Evolutionary conservation across 2,329 filamentous ascomycete species (phyloP), one percentile per base, ranked within the genome.

Genomic region (Aureobasidium sp.): DNA sequence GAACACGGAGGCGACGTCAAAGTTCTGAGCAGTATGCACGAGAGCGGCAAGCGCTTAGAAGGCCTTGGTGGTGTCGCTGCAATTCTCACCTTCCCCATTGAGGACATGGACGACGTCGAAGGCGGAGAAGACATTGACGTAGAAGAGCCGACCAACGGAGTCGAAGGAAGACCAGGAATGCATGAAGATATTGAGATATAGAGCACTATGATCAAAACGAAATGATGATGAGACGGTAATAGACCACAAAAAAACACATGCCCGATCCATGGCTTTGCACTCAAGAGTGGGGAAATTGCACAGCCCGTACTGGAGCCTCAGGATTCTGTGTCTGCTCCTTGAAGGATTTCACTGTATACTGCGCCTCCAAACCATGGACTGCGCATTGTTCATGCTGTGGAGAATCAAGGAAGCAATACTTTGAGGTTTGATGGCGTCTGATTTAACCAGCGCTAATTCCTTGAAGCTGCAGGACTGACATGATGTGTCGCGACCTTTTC

Each of bases 11-110:
- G 91, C 1, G 90, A 96, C 59, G 88, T 89, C 1, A 77, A 88
- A 51, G 81, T 97, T n/a, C 71, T 97, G 24, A 97, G 91, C 68
- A 90, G 87, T 62, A 86, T 94, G 64, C 91, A 97, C 68, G 91
- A 96, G 73, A 96, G 90, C 67, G 93, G 93, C 1, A 85, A 86
- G 71, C 77, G 90, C 56, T 71, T 98, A 12, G 88, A 90, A 60
- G 86, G 84, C 11, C 68, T 97, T 56, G 90, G 93, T 1, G 87
- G 90, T 16, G 85, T 98, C 57, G 93, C 91, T 14, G 90, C 90
- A 1, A 85, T 96, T 24, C 72, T 96, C 58, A 96, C 91, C 11
- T 98, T 90, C 66, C 90, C 93, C 0, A 78, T 97, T 32, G 72
- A 80, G 16, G 83, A 85, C 2, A 82, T 72, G 7, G 73, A 75